A percentile compares a stretch with the other conserved stretches of the same genome.
phyloP scores from a whole-genome alignment of 225 moss, liverwort and hornwort species.

The Thuidium tamariscinum region DNA sequence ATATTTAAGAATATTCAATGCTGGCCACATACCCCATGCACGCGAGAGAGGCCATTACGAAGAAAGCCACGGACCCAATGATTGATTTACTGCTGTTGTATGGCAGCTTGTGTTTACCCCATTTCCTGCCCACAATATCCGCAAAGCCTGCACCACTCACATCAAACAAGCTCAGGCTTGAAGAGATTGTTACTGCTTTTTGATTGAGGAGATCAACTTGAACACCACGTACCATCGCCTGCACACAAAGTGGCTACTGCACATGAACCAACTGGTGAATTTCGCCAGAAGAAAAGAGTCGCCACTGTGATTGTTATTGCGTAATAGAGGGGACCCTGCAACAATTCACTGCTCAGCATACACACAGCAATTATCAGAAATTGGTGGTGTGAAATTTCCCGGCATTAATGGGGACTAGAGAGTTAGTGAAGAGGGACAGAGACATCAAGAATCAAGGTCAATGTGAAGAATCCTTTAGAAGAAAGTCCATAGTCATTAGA shows the following conservation, averaged over 20 bases:
- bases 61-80: slow-evolving; percentile 46
- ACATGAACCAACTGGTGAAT: slow-evolving; percentile 64
- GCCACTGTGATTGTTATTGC: slow-evolving; percentile 51
- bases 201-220: background rate
- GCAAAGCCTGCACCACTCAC: slow-evolving; percentile 57
- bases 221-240: slow-evolving; percentile 58
- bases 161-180: background rate
- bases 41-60: slow-evolving; percentile 28
- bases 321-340: slow-evolving; percentile 65
- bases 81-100: slow-evolving; percentile 50
- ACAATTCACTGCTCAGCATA: slow-evolving; percentile 39
- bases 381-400: background rate
- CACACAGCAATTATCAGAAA: background rate
- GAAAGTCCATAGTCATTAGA: background rate
- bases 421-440: background rate
- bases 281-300: slow-evolving; percentile 70
- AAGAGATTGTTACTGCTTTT: background rate
- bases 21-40: slow-evolving; percentile 40
- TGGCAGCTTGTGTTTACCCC: slow-evolving; percentile 41
- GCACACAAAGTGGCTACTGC: slow-evolving; percentile 68
- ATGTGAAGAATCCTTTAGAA: background rate
- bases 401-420: background rate
- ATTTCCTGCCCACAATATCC: slow-evolving; percentile 71
- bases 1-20: background rate
- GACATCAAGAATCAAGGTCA: background rate